Conservation (phyloP, 2,329 filamentous ascomycete species). For the Trichoderma breve region DNA sequence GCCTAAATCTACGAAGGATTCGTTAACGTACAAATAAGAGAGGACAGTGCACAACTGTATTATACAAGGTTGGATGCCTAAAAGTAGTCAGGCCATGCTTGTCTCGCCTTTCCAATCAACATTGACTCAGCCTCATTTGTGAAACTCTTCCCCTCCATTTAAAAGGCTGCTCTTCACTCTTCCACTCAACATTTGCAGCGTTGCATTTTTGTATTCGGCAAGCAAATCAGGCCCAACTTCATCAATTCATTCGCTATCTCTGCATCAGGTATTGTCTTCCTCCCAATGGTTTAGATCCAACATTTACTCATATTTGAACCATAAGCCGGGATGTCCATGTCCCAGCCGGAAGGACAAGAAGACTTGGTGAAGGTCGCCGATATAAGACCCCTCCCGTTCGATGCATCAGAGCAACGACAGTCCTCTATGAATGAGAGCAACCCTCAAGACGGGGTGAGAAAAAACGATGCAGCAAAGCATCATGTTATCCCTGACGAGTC, state of each 20-base stretch:
- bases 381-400: background rate
- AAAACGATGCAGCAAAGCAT: background rate
- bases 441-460: background rate
- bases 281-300: background rate
- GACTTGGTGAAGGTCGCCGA: background rate
- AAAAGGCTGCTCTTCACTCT: background rate
- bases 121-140: background rate
- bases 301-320: background rate
- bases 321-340: background rate
- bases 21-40: no score
- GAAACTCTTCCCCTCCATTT: background rate
- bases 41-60: no score
- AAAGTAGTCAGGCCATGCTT: background rate
- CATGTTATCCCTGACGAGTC: background rate
- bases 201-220: background rate
- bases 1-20: background rate
- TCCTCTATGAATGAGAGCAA: background rate
- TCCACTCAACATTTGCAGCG: background rate
- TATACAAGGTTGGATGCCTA: background rate
- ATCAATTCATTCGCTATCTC: background rate
- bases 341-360: background rate
- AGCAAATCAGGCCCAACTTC: background rate
- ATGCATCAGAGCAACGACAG: background rate
- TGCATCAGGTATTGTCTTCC: background rate
- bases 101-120: background rate